These are phyloP conservation scores for Colletotrichum musicola DNA, from an alignment of 2,329 filamentous ascomycete genomes.

Conservation along the genomic window DNA sequence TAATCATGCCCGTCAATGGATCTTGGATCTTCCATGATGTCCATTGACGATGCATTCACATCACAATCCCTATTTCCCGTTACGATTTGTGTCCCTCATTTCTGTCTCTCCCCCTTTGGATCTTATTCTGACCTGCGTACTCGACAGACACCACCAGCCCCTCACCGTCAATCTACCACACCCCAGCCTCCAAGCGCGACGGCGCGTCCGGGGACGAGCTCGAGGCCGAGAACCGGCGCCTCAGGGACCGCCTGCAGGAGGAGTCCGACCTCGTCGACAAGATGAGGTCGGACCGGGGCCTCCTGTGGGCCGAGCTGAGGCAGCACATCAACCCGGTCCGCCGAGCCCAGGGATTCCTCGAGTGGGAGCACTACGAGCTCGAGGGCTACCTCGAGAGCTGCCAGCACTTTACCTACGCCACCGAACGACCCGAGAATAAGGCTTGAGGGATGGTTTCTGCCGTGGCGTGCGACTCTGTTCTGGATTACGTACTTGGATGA, in stretches of 20 bases:
- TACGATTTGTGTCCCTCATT: too few species aligned
- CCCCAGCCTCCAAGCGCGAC: neutral
- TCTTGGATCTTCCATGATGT: too few species aligned
- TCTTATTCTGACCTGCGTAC: neutral
- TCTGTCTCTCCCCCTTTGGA: neutral
- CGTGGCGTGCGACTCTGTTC: neutral
- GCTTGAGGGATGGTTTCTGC: neutral
- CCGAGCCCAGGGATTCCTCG: neutral
- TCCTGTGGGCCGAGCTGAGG: neutral
- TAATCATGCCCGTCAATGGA: too few species aligned
- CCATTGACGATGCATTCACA: too few species aligned
- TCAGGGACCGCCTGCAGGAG: neutral
- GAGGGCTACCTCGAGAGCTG: neutral
- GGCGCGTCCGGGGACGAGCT: neutral
- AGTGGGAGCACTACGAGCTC: neutral
- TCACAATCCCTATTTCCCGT: too few species aligned
- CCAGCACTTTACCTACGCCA: neutral
- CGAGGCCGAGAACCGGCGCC: neutral
- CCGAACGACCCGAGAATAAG: neutral
- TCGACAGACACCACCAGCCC: neutral
- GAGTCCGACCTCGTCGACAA: neutral
- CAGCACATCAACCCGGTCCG: neutral
- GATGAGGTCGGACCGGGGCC: neutral
- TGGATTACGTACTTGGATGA: too few species aligned
- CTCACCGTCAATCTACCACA: neutral